Percentiles rank a stretch among this genome's conserved stretches.
These are phyloP conservation scores for Taiozyma onychis DNA, from an alignment of 1,139 yeast genomes.

Conservation along the genomic window DNA sequence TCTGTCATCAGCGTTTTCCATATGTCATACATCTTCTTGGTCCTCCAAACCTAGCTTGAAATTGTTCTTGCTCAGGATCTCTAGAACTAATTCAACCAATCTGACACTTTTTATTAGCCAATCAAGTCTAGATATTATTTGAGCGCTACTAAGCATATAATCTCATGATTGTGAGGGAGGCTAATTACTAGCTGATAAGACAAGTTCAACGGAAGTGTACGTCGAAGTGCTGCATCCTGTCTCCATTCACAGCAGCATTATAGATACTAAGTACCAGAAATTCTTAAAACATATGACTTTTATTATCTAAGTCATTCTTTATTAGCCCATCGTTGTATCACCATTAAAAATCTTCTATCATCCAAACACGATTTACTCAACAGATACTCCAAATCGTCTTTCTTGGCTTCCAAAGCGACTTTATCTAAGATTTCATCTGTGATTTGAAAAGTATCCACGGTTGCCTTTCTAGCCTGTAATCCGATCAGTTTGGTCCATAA, in stretches of 20 bases:
- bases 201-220: neutral
- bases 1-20: too few relatives aligned
- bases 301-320: neutral
- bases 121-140: too few relatives aligned
- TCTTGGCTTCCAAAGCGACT: neutral
- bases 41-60: too few relatives aligned
- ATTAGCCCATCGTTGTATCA: neutral
- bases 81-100: too few relatives aligned
- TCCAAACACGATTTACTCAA: neutral
- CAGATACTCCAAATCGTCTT: neutral
- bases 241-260: too few relatives aligned
- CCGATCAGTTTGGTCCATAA: neutral
- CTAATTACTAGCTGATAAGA: neutral
- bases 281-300: neutral
- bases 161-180: too few relatives aligned
- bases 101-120: too few relatives aligned
- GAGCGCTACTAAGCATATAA: too few relatives aligned
- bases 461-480: neutral
- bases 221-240: too few relatives aligned
- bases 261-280: too few relatives aligned
- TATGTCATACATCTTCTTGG: too few relatives aligned
- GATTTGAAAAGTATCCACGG: neutral
- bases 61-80: too few relatives aligned
- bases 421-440: neutral
- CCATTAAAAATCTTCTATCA: neutral